phyloP scores from a whole-genome alignment of 768 basidiomycete species.

The Pulveroboletus sp. region DNA sequence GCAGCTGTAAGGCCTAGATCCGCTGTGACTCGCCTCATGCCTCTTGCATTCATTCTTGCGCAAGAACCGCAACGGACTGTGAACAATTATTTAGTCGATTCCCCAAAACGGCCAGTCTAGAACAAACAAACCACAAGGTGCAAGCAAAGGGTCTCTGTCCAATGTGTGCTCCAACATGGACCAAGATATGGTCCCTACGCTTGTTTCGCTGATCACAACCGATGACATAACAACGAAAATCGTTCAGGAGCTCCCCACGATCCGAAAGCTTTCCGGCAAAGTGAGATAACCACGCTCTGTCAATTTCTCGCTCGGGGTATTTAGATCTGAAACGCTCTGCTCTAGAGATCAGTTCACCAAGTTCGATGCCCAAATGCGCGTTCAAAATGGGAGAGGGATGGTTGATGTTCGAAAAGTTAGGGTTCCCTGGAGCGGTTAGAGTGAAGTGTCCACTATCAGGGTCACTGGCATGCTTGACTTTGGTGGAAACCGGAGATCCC shows the following conservation, averaged over 20 bases:
- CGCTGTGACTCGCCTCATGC: conserved; percentile 63
- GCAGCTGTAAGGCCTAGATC: conserved; percentile 56
- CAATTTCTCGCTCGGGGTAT: conserved; percentile 55
- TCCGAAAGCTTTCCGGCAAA: conserved; percentile 65
- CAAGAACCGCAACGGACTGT: conserved; percentile 58
- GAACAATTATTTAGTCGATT: conserved; percentile 10
- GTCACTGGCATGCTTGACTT: neutral
- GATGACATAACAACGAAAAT: conserved; percentile 64
- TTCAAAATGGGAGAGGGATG: conserved; percentile 51
- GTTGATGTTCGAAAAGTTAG: neutral
- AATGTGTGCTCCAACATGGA: conserved; percentile 69
- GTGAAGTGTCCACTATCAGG: neutral
- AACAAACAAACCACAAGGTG: conserved; percentile 51
- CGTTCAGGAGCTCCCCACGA: conserved; percentile 51
- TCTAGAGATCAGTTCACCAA: conserved; percentile 50
- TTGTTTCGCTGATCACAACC: conserved; percentile 69
- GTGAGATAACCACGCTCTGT: conserved; percentile 59
- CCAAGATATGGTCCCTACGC: conserved; percentile 68
- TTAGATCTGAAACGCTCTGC: conserved; percentile 52
- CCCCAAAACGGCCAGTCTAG: neutral
- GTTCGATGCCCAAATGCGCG: conserved; percentile 57
- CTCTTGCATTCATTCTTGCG: conserved; percentile 78
- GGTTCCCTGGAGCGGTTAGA: conserved; percentile 1
- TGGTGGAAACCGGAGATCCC: neutral
- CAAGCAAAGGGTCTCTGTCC: conserved; percentile 66